Evolutionary conservation across 164 flowering plant species (phyloP), one percentile per base, ranked within the genome.

Genomic region (Magnolia changhungtana): DNA sequence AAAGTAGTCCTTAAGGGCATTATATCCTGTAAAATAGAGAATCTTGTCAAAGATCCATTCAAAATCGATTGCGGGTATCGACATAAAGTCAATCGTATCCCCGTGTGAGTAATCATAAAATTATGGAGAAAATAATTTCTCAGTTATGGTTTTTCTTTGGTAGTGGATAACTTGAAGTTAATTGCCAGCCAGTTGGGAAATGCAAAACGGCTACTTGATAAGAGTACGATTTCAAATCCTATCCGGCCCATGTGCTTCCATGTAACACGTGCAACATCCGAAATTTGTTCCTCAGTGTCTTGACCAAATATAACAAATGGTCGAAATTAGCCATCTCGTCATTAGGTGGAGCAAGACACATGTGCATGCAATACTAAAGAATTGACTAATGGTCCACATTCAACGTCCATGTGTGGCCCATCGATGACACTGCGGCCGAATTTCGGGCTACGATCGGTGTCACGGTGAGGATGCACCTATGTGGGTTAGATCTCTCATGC

Each of bases 1-100:
- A 77, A 96, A 96, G 84, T 31, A 96, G 81, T 96, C 99, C 81
- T 96, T 93, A 19, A 96, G 92, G 74, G 99, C 90, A 82, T 94
- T 96, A 77, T 93, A 96, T 63, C 98, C 99, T 96, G 83, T 20
- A 78, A 76, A 14, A 52, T 52, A 78, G 52, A 67, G 37, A 72
- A 72, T 67, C 74, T 72, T 29, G 27, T 65, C 4, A 65, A 65
- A 1, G 31, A 29, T 29, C 31, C 31, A 29, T 29, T 29, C 31
- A 29, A 29, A 29, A 2, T 29, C 13, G 1, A 27, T 3, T 7
- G 24, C 24, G 49, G 29, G 8, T 27, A 16, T 67, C 70, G 29
- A n/a, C 49, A 14, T 29, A 31, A 3, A 67, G 8, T 19, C 67
- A 18, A 8, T 63, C 8, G n/a, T n/a, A n/a, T n/a, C n/a, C n/a